Conservation (phyloP, 2,329 filamentous ascomycete species). For the Ceratocystis smalleyi region DNA sequence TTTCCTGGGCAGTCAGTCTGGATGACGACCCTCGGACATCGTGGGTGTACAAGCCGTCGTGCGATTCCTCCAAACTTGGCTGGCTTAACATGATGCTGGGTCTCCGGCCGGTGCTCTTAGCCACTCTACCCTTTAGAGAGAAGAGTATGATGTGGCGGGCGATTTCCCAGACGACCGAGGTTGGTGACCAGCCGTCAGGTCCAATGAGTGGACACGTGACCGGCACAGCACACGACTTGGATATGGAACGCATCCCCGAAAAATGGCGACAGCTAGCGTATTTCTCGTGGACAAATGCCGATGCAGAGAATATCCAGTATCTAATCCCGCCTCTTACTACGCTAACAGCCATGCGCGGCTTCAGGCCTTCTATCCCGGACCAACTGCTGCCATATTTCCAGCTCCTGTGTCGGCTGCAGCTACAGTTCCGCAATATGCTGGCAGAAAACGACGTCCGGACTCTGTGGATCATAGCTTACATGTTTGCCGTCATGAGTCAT, state of each 20-base stretch:
- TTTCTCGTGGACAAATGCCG: constrained; percentile 9
- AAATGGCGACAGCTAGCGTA: constrained; percentile 17
- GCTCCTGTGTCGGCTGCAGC: constrained; percentile 19
- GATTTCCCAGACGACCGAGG: constrained; percentile 15
- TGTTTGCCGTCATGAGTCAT: constrained; percentile 20
- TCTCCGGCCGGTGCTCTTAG: constrained; percentile 19
- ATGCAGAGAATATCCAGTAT: constrained; percentile 16
- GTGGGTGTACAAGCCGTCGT: constrained; percentile 18
- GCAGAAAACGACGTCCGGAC: constrained; percentile 18
- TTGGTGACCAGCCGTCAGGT: constrained; percentile 15
- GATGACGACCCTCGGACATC: constrained; percentile 17
- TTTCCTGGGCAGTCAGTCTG: constrained; percentile 18
- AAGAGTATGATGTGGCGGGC: constrained; percentile 18
- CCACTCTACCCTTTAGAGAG: constrained; percentile 18
- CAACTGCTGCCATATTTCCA: constrained; percentile 19
- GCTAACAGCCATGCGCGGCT: constrained; percentile 11
- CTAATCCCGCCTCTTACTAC: constrained; percentile 16
- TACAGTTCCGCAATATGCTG: constrained; percentile 18
- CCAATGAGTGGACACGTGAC: constrained; percentile 16
- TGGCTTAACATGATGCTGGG: constrained; percentile 21
- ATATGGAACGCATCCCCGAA: constrained; percentile 17
- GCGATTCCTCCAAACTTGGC: constrained; percentile 16
- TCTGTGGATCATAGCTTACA: constrained; percentile 21
- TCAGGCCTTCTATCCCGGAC: constrained; percentile 8
- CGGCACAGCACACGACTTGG: constrained; percentile 14